Evolutionary conservation across 2,329 filamentous ascomycete species (phyloP).

Genomic region (Canariomyces notabilis): DNA sequence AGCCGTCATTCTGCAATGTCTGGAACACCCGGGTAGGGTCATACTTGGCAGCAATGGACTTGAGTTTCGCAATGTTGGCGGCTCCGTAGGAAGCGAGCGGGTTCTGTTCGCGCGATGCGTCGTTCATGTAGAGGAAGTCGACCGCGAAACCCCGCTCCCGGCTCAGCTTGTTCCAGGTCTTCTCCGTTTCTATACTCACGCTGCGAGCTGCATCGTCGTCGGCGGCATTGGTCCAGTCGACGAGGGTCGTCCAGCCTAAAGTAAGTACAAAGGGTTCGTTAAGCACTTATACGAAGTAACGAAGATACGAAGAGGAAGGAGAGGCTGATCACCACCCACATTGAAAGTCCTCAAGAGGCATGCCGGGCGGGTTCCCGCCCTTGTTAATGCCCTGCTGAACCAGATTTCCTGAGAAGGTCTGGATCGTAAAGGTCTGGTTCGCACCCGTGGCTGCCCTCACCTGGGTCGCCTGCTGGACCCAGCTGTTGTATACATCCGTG

Average conservation of each 20-base stretch:
- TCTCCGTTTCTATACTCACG: not conserved
- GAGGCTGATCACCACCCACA: no score
- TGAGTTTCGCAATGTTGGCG: constrained; percentile 20
- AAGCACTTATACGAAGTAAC: not conserved
- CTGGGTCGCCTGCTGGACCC: not conserved
- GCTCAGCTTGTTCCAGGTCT: not conserved
- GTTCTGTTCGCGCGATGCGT: constrained; percentile 14
- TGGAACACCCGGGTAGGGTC: no score
- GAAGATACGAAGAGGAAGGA: no score
- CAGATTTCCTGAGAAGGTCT: not conserved
- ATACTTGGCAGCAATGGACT: no score
- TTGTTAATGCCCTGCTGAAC: not conserved
- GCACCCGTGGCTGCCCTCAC: not conserved
- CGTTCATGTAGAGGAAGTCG: not conserved
- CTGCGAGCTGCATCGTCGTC: not conserved
- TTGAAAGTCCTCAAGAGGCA: not conserved
- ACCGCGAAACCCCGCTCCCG: no score
- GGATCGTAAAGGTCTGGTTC: not conserved
- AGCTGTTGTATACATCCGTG: constrained; percentile 2
- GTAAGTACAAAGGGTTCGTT: not conserved
- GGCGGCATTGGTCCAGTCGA: not conserved
- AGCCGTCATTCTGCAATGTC: no score
- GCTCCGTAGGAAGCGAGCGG: constrained; percentile 30
- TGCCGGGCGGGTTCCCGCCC: not conserved
- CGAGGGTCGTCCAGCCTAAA: constrained; percentile 1